Evolutionary conservation across 352 stramenopile species (phyloP).

Genomic region (Globisporangium cystogenes): DNA sequence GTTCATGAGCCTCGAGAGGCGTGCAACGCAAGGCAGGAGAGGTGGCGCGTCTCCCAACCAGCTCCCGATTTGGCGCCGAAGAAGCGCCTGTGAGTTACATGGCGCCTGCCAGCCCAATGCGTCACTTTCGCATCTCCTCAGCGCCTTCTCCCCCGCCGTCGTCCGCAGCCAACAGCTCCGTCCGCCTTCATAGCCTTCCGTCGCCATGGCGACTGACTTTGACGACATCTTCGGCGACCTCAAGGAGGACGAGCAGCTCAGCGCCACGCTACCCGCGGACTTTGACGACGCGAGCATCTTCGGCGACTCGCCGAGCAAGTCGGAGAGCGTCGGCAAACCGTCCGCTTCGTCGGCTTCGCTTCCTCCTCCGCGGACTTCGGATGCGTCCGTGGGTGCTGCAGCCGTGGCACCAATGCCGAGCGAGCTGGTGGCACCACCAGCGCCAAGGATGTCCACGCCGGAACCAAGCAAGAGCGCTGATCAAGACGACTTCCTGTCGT

Average conservation of each 20-base stretch:
- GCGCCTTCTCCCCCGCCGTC: not conserved
- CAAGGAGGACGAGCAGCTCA: slow-evolving; percentile 52
- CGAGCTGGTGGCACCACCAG: not conserved
- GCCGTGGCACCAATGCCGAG: slow-evolving; percentile 3
- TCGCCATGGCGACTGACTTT: slow-evolving; percentile 39
- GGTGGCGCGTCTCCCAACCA: no score
- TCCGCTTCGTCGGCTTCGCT: not conserved
- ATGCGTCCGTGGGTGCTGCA: not conserved
- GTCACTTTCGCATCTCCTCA: no score
- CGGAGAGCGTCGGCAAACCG: slow-evolving; percentile 1
- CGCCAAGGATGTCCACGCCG: slow-evolving; percentile 12
- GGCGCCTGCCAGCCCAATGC: no score
- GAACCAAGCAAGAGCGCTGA: slow-evolving; percentile 23
- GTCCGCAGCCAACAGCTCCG: not conserved
- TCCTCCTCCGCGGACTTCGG: not conserved
- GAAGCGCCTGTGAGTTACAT: no score
- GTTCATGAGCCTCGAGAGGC: no score
- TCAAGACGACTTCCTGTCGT: slow-evolving; percentile 75
- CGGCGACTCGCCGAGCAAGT: slow-evolving; percentile 16
- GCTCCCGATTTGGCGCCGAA: no score
- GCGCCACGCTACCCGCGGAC: slow-evolving; percentile 32
- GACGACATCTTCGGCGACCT: slow-evolving; percentile 80
- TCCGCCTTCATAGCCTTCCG: not conserved
- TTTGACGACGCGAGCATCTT: slow-evolving; percentile 56
- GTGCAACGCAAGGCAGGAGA: no score